Evolutionary conservation across 1,284 basidiomycete genomes (phyloP).

Genomic region (Leccinum angustisporum): DNA sequence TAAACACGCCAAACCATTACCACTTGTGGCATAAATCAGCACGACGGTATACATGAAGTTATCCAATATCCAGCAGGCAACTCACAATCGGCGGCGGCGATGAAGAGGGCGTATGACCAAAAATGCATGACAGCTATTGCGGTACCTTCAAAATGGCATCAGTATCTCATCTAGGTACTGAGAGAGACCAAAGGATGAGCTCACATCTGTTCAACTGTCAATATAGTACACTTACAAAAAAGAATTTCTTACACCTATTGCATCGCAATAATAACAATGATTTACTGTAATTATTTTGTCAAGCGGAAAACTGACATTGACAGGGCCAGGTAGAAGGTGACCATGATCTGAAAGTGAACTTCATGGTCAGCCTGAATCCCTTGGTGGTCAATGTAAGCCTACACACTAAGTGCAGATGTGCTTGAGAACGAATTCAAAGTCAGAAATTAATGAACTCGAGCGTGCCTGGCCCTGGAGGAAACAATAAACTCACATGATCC

Average conservation of each 20-base stretch:
- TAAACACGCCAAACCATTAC: slow-evolving; percentile 19
- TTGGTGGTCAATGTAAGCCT: neutral
- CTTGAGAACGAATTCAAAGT: slow-evolving; percentile 5
- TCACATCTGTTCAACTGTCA: slow-evolving; percentile 11
- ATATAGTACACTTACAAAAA: neutral
- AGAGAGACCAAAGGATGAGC: neutral
- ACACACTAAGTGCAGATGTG: slow-evolving; percentile 2
- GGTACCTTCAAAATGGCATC: slow-evolving; percentile 4
- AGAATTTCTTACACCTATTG: slow-evolving; percentile 6
- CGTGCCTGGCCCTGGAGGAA: neutral
- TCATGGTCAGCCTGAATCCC: neutral
- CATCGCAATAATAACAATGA: neutral
- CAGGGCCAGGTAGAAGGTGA: slow-evolving; percentile 8
- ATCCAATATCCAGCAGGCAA: neutral
- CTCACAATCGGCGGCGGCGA: slow-evolving; percentile 15
- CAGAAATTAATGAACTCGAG: neutral
- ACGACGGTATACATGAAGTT: too few species aligned
- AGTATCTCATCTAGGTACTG: neutral
- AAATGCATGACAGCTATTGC: slow-evolving; percentile 4
- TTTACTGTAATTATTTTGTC: neutral
- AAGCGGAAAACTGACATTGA: neutral
- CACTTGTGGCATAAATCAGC: slow-evolving; percentile 4
- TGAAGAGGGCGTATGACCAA: slow-evolving; percentile 15
- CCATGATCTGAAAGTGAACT: neutral
- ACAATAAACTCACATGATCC: slow-evolving; percentile 6